Conservation (phyloP, 768 basidiomycete genomes). For the Podaxis sp. region DNA sequence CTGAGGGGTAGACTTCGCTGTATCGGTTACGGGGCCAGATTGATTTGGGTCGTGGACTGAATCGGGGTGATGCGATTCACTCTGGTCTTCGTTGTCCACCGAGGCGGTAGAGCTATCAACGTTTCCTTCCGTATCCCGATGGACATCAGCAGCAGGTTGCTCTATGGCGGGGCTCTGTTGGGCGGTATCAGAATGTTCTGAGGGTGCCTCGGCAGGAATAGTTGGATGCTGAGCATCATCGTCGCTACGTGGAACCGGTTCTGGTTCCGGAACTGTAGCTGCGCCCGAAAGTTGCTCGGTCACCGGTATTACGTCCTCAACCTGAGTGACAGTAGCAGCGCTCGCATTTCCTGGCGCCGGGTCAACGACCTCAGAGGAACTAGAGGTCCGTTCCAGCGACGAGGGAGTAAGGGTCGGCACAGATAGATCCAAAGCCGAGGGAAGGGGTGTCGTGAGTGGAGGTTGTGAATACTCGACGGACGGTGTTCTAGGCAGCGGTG, state of each 20-base stretch:
- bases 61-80: neutral
- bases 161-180: neutral
- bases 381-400: neutral
- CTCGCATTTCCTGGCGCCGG: neutral
- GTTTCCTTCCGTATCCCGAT: neutral
- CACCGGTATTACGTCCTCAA: neutral
- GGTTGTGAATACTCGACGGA: slow-evolving; percentile 1
- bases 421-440: neutral
- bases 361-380: neutral
- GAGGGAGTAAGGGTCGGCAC: neutral
- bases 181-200: neutral
- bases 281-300: neutral
- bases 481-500: slow-evolving; percentile 6
- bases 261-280: neutral
- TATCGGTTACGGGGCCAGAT: neutral
- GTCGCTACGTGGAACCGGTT: neutral
- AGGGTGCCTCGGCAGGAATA: neutral
- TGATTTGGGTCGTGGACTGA: neutral
- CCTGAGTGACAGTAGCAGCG: neutral
- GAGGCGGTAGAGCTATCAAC: neutral
- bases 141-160: neutral
- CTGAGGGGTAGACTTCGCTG: neutral
- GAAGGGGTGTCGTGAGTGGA: neutral
- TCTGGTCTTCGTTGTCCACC: neutral
- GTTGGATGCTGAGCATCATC: neutral